Evolutionary conservation across 2,329 filamentous ascomycete species (phyloP).

Genomic region (Ceratocystis papillata): DNA sequence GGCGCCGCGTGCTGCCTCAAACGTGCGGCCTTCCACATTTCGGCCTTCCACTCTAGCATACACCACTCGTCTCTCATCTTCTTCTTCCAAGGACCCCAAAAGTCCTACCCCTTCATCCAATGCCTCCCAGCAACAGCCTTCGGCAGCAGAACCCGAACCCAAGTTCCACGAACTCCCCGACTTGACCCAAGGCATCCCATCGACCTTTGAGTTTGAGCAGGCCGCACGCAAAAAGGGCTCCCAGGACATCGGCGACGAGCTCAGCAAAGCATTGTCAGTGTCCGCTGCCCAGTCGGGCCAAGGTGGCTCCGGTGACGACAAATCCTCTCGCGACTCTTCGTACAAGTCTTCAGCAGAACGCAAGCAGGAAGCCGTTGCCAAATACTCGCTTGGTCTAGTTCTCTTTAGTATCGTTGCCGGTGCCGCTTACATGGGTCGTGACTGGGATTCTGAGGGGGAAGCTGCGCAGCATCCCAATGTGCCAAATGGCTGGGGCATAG

Average conservation of each 20-base stretch:
- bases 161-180: conserved; percentile 66
- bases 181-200: conserved; percentile 87
- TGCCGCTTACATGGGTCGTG: conserved; percentile 67
- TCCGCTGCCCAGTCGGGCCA: conserved; percentile 32
- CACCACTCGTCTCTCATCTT: not conserved
- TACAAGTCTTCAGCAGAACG: conserved; percentile 88
- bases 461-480: conserved; percentile 56
- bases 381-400: conserved; percentile 58
- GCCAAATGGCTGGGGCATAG: conserved; percentile 67
- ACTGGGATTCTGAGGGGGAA: conserved; percentile 79
- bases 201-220: conserved; percentile 72
- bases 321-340: conserved; percentile 61
- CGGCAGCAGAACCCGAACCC: conserved; percentile 27
- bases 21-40: conserved; percentile 25
- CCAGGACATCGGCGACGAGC: conserved; percentile 30
- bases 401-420: conserved; percentile 46
- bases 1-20: conserved; percentile 22
- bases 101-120: not conserved
- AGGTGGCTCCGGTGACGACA: conserved; percentile 28
- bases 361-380: conserved; percentile 63
- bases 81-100: not conserved
- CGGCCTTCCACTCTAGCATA: conserved; percentile 22
- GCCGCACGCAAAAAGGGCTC: conserved; percentile 27
- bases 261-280: conserved; percentile 29
- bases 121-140: conserved; percentile 2